Evolutionary conservation across 805 yeast genomes (phyloP).

Genomic region (Myxozyma monticola): DNA sequence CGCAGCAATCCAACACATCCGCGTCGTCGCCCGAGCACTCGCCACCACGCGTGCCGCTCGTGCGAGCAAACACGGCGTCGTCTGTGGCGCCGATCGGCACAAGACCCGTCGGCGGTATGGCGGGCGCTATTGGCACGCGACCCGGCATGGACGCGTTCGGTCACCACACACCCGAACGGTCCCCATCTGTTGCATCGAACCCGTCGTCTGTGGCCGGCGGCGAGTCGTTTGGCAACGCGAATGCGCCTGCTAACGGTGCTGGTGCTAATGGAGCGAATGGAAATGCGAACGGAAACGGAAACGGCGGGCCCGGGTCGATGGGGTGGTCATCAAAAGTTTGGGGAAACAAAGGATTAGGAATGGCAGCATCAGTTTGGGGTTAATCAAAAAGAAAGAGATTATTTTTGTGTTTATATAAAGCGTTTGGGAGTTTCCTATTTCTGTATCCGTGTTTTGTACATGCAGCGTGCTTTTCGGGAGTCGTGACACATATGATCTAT

Average conservation of each 20-base stretch:
- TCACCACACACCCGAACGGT: constrained; percentile 25
- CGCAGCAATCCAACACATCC: constrained; percentile 26
- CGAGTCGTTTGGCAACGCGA: constrained; percentile 6
- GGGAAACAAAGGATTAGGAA: constrained; percentile 29
- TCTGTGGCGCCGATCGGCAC: constrained; percentile 33
- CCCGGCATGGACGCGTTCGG: constrained; percentile 24
- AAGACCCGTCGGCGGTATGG: constrained; percentile 19
- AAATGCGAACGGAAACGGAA: constrained; percentile 5
- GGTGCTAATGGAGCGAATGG: background rate
- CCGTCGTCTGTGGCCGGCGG: constrained; percentile 16
- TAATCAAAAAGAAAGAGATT: constrained; percentile 14
- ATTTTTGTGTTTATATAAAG: constrained; percentile 7
- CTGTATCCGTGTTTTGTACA: too few relatives aligned
- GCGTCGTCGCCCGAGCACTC: constrained; percentile 30
- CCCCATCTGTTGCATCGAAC: constrained; percentile 26
- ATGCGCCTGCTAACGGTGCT: background rate
- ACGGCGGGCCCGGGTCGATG: constrained; percentile 14
- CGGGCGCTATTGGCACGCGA: constrained; percentile 21
- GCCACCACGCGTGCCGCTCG: constrained; percentile 30
- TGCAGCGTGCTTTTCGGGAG: too few relatives aligned
- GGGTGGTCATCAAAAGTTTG: constrained; percentile 31
- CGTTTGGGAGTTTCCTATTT: constrained; percentile 3
- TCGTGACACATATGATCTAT: too few relatives aligned
- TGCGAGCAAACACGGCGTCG: constrained; percentile 23
- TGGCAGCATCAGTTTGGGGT: constrained; percentile 33